phyloP scores from a whole-genome alignment of 441 rosid species.

The Pelargonium australe region DNA sequence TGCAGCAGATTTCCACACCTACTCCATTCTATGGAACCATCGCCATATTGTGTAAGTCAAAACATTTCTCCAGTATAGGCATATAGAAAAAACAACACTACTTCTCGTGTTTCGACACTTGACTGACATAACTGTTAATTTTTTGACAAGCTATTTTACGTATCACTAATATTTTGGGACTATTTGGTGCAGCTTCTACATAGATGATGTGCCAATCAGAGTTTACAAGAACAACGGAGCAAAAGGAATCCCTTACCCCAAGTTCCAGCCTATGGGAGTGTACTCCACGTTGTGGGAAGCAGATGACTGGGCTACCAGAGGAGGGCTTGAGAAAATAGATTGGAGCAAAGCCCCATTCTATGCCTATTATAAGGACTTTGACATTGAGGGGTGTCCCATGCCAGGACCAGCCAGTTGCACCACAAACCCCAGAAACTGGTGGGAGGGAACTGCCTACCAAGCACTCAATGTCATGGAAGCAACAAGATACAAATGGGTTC shows the following conservation, averaged over 20 bases:
- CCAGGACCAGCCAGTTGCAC: conserved; percentile 13
- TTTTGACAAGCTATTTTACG: too few relatives aligned
- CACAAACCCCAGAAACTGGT: conserved; percentile 1
- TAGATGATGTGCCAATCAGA: conserved; percentile 23
- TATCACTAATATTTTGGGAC: too few relatives aligned
- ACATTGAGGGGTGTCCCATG: conserved; percentile 10
- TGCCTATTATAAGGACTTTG: conserved; percentile 27
- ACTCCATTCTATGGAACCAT: conserved; percentile 26
- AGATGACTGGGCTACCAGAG: conserved; percentile 55
- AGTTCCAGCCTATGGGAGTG: conserved; percentile 24
- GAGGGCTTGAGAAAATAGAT: conserved; percentile 38
- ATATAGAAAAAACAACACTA: too few relatives aligned
- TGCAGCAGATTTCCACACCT: conserved; percentile 24
- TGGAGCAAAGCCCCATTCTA: conserved; percentile 30
- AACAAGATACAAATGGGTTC: conserved; percentile 25
- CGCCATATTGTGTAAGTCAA: conserved; percentile 18
- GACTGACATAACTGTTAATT: too few relatives aligned
- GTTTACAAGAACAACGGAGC: conserved; percentile 30
- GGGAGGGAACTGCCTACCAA: conserved; percentile 2
- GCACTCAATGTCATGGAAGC: conserved; percentile 14
- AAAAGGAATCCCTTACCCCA: conserved; percentile 27
- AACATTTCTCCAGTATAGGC: background rate
- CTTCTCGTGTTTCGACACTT: too few relatives aligned
- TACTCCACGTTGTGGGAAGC: conserved; percentile 36
- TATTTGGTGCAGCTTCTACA: conserved; percentile 16